Conservation (phyloP, 1,284 basidiomycete genomes). For the Fistulinella staudtii region DNA sequence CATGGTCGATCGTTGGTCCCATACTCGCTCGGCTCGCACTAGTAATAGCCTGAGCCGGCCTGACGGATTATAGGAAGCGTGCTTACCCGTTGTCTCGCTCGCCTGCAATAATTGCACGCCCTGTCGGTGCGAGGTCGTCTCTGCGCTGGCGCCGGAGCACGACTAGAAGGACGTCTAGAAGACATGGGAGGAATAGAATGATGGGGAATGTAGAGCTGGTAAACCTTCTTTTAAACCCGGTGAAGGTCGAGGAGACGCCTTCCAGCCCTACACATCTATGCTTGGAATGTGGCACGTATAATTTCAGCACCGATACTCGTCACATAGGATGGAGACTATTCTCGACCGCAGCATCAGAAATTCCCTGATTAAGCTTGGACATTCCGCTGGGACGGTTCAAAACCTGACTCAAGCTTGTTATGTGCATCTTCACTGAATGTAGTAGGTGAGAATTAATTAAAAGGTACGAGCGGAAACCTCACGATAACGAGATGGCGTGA, state of each 20-base stretch:
- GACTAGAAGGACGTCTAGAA: slow-evolving; percentile 6
- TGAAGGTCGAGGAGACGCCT: slow-evolving; percentile 7
- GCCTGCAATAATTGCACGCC: slow-evolving; percentile 22
- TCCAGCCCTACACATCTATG: slow-evolving; percentile 8
- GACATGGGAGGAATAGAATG: slow-evolving; percentile 15
- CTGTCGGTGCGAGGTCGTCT: slow-evolving; percentile 15
- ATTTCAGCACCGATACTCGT: slow-evolving; percentile 3
- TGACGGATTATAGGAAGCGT: background rate
- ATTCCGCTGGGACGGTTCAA: slow-evolving; percentile 14
- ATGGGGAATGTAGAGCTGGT: slow-evolving; percentile 5
- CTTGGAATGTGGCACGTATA: slow-evolving; percentile 10
- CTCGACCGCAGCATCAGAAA: slow-evolving; percentile 13
- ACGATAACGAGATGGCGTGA: slow-evolving; percentile 29
- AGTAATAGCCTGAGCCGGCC: slow-evolving; percentile 5
- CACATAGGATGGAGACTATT: slow-evolving; percentile 9
- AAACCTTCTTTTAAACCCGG: slow-evolving; percentile 20
- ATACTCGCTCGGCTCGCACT: slow-evolving; percentile 21
- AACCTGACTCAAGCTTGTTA: slow-evolving; percentile 7
- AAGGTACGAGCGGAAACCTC: slow-evolving; percentile 27
- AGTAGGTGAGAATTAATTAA: slow-evolving; percentile 22
- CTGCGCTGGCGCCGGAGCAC: slow-evolving; percentile 7
- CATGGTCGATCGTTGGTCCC: slow-evolving; percentile 18
- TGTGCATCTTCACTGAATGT: slow-evolving; percentile 13
- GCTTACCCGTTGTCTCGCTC: slow-evolving; percentile 20
- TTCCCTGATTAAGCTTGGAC: slow-evolving; percentile 13